Evolutionary conservation across 768 basidiomycete species (phyloP), one percentile per base, ranked within the genome.

Genomic region (Fomitopsis serialis): DNA sequence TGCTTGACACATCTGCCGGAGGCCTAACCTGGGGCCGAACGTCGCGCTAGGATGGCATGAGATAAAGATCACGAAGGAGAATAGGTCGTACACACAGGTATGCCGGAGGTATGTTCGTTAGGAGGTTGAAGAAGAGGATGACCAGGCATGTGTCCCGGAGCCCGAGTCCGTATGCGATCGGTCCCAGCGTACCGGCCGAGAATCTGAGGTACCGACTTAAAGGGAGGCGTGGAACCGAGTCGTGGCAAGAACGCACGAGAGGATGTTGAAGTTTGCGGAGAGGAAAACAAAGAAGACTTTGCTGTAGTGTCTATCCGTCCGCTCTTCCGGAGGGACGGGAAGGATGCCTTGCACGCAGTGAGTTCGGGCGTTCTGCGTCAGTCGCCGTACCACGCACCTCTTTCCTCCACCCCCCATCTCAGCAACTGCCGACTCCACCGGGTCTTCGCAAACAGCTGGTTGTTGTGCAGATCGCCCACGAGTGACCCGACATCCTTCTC

Each of bases 1-100:
- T 2, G 90, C 84, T 42, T 81, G 78, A 22, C 89, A 81, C 88
- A 94, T 91, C 60, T 92, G 86, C 19, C 90, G 78, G 62, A 86
- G 78, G 11, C 93, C 93, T 0, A 87, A 71, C 64, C 82, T 84
- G 0, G 91, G 88, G 11, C 91, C 89, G 70, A 88, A 89, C 2
- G 84, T 81, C n/a, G 80, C 69, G 54, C 78, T 80, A 22, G 9
- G 25, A 48, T 34, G 13, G 17, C 10, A 13, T 12, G 25, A n/a
- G 27, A 48, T n/a, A 13, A 12, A 4, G 19, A 29, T 29, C 19
- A 12, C 4, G 46, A 10, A 24, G 6, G 9, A 10, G 23, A 2
- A 19, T 47, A 13, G 17, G 17, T 32, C 37, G 23, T 23, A 32
- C 70, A 49, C 49, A 75, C 74, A 78, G 63, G 59, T 77, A 78